These are phyloP conservation scores for Akebia trifoliata DNA, from an alignment of 164 flowering plant species.

Conservation along the genomic window DNA sequence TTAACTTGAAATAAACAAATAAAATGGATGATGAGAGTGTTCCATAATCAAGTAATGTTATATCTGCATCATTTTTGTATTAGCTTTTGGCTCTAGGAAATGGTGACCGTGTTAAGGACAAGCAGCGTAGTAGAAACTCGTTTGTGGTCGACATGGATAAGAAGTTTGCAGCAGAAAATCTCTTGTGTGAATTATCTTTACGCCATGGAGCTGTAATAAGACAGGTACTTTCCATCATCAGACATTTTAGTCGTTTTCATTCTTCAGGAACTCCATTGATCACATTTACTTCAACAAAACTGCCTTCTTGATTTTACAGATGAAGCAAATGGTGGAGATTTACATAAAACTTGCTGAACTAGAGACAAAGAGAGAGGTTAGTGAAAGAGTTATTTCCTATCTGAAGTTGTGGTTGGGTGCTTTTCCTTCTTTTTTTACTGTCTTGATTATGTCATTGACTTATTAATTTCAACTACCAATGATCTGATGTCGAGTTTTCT, in stretches of 20 bases:
- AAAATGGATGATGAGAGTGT: no score
- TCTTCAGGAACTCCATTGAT: not conserved
- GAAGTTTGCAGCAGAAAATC: conserved; percentile 82
- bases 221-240: conserved; percentile 45
- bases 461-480: conserved; percentile 1
- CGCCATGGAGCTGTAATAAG: conserved; percentile 64
- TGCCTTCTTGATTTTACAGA: conserved; percentile 33
- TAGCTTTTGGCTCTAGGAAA: conserved; percentile 95
- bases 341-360: conserved; percentile 96
- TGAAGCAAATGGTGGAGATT: conserved; percentile 93
- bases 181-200: conserved; percentile 60
- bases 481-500: not conserved
- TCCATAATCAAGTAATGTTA: not conserved
- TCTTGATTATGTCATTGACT: not conserved
- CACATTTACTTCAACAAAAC: not conserved
- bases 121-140: conserved; percentile 86
- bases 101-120: conserved; percentile 97
- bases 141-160: conserved; percentile 96
- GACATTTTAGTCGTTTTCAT: not conserved
- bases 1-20: not conserved
- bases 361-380: conserved; percentile 88
- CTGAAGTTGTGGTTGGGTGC: conserved; percentile 7
- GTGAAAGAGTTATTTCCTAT: conserved; percentile 10
- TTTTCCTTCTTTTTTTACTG: not conserved
- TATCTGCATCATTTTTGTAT: conserved; percentile 2